These are phyloP conservation scores for Penicillium psychrofluorescens DNA, from an alignment of 495 filamentous ascomycete species.

Conservation along the genomic window DNA sequence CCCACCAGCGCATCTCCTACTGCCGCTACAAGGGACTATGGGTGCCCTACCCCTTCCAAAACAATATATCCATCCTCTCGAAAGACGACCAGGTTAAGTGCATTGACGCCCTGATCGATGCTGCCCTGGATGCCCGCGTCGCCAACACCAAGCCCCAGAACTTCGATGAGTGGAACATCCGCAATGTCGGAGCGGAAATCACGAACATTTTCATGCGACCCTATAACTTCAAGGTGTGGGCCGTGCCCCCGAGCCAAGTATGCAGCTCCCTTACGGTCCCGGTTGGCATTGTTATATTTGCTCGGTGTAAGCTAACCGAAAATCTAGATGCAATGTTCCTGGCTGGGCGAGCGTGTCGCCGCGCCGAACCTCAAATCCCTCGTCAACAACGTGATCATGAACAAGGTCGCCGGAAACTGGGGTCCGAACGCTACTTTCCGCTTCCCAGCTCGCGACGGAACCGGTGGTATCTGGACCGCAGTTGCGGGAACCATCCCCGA, in stretches of 20 bases:
- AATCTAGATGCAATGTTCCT: constrained; percentile 92
- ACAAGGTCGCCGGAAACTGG: constrained; percentile 97
- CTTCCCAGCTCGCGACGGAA: constrained; percentile 92
- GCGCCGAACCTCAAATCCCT: constrained; percentile 94
- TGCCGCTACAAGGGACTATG: constrained; percentile 92
- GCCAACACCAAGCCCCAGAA: constrained; percentile 84
- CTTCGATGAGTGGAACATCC: constrained; percentile 98
- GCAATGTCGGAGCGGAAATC: constrained; percentile 82
- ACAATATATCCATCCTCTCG: constrained; percentile 98
- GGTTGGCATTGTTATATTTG: no score
- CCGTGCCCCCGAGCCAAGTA: constrained; percentile 96
- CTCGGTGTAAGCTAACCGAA: constrained; percentile 3
- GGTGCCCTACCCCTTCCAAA: constrained; percentile 99
- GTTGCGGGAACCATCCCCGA: constrained; percentile 90
- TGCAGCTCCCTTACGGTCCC: no score
- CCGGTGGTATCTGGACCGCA: constrained; percentile 98
- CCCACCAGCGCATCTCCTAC: constrained; percentile 96
- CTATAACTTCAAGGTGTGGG: constrained; percentile 99
- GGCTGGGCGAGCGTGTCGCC: constrained; percentile 98
- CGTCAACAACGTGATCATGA: constrained; percentile 88
- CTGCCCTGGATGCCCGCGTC: constrained; percentile 76
- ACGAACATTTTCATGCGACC: constrained; percentile 97
- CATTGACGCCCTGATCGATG: constrained; percentile 96
- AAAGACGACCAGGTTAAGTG: constrained; percentile 95
- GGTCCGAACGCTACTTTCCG: constrained; percentile 97